These are phyloP conservation scores for Anacardium occidentale DNA, from an alignment of 345 rosid species.

Conservation along the genomic window DNA sequence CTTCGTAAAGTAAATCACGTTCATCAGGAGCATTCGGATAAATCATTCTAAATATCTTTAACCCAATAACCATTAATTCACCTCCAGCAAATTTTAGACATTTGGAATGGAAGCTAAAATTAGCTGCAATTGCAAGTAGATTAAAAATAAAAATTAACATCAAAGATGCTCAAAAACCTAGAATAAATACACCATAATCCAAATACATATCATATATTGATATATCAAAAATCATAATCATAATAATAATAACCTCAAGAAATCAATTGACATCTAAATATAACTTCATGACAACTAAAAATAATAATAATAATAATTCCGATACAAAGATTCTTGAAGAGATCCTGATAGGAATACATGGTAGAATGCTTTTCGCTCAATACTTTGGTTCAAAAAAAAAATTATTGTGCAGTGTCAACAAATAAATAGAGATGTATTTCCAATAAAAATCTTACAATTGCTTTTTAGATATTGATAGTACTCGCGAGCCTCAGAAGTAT, in stretches of 20 bases:
- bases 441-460: conserved; percentile 46
- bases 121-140: conserved; percentile 38
- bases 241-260: background rate
- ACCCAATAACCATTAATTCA: conserved; percentile 61
- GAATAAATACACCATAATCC: background rate
- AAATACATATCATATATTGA: no score
- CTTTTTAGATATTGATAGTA: conserved; percentile 83
- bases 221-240: no score
- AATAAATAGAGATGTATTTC: background rate
- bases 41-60: conserved; percentile 60
- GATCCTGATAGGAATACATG: background rate
- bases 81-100: conserved; percentile 66
- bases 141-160: background rate
- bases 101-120: conserved; percentile 52
- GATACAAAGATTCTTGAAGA: background rate
- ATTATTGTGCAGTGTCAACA: no score
- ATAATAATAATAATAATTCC: background rate
- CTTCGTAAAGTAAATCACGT: conserved; percentile 56
- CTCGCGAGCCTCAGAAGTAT: conserved; percentile 72
- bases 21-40: conserved; percentile 57
- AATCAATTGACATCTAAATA: background rate
- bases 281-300: background rate
- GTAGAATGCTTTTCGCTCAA: background rate
- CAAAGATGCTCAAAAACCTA: background rate
- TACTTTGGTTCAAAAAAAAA: background rate